Percentiles rank a stretch among this genome's conserved stretches.
These are phyloP conservation scores for Ceriops zippeliana DNA, from an alignment of 345 rosid species.

Conservation along the genomic window DNA sequence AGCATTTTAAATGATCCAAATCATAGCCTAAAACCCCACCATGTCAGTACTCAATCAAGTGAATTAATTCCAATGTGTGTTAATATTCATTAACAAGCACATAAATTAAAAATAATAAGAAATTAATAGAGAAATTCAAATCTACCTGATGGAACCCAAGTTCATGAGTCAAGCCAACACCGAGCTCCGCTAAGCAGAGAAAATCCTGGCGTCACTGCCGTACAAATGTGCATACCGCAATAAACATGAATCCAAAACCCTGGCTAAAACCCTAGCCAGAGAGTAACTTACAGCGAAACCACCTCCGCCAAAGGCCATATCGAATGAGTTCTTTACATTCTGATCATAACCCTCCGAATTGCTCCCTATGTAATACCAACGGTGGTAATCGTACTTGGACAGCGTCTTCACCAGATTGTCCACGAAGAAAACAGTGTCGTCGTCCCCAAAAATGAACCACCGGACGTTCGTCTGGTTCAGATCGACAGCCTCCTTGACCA, in stretches of 20 bases:
- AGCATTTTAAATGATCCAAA: too few relatives aligned
- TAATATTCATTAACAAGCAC: not conserved
- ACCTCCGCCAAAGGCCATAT: slow-evolving; percentile 96
- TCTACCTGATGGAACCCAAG: slow-evolving; percentile 95
- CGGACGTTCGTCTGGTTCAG: slow-evolving; percentile 48
- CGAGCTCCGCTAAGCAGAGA: slow-evolving; percentile 87
- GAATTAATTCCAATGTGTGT: not conserved
- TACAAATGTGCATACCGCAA: slow-evolving; percentile 71
- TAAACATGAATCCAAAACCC: slow-evolving; percentile 78
- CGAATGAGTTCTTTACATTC: slow-evolving; percentile 68
- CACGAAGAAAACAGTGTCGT: slow-evolving; percentile 81
- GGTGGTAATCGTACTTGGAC: slow-evolving; percentile 68
- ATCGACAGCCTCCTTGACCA: slow-evolving; percentile 79
- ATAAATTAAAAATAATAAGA: not conserved
- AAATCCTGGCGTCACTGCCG: slow-evolving; percentile 79
- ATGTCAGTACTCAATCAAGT: too few relatives aligned
- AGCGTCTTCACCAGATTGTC: slow-evolving; percentile 70
- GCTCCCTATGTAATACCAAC: slow-evolving; percentile 75
- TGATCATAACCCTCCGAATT: slow-evolving; percentile 81
- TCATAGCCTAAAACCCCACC: too few relatives aligned
- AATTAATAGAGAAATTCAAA: not conserved
- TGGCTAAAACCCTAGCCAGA: slow-evolving; percentile 53
- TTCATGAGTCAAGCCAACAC: slow-evolving; percentile 76
- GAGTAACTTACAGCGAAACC: slow-evolving; percentile 77
- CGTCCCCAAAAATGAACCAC: slow-evolving; percentile 95